Base-by-base conservation (phyloP, 2,329 filamentous ascomycete genomes). In the Capronia americana region DNA sequence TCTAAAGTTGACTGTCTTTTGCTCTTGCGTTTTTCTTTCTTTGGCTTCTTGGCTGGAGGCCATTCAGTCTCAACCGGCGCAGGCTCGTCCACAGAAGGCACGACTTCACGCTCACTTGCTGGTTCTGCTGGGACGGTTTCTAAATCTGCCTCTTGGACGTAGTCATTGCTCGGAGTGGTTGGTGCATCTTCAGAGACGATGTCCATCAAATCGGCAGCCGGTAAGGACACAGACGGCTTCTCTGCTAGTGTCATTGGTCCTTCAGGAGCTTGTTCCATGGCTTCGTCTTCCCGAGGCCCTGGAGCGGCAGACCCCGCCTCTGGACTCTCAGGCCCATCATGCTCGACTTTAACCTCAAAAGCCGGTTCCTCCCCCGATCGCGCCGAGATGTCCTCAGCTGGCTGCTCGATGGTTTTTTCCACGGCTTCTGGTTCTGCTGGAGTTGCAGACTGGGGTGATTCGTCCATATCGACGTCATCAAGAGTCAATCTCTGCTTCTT, bases 11-110 rank as follows among this genome's bases (percentile, higher is more conserved):
- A 38, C 51, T 62, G 63, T 50, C 48, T 63, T 24, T 61, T 61
- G 58, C 58, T 61, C 44, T 65, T 63, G 38, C 58, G 64, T 24
- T 65, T 63, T 38, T 63, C 53, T 20, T 61, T 68, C 58, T 72
- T 72, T 23, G 67, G 57, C 28, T 55, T 55, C 71, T 63, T 70
- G 46, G 57, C 75, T 23, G 46, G 8, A 11, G 46, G 1, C n/a
- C 24, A 24, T 6, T 28, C 51, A 11, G 32, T 12, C 8, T 38
- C 54, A 4, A 48, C 17, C 24, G n/a, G n/a, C 6, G 11, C 11
- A 14, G 34, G 24, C 28, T 32, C 62, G 12, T 58, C 55, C 20
- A 28, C 3, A 1, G n/a, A 1, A 24, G 51, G 23, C 14, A n/a
- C 11, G 11, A 17, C 4, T 17, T 28, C 34, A 7, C 23, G n/a